Conservation (phyloP, 2,329 filamentous ascomycete genomes). For the Fusarium solani-melongenae region DNA sequence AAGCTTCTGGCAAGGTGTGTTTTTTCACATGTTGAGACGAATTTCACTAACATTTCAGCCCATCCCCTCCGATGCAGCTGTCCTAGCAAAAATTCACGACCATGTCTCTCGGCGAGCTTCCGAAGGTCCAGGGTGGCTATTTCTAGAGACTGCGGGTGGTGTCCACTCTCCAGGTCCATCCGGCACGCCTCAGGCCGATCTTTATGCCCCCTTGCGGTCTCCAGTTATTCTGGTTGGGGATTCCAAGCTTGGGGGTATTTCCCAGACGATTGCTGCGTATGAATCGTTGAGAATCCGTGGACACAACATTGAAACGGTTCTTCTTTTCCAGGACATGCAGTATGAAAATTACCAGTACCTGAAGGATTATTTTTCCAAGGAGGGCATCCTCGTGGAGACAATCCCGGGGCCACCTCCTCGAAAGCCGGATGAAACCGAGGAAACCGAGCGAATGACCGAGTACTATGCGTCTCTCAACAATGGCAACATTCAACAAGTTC, state of each 20-base stretch:
- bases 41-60: constrained; percentile 49
- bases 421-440: constrained; percentile 52
- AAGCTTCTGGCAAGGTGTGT: constrained; percentile 54
- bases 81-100: constrained; percentile 60
- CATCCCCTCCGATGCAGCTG: constrained; percentile 60
- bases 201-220: constrained; percentile 79
- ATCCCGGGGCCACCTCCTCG: constrained; percentile 70
- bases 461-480: constrained; percentile 70
- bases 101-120: constrained; percentile 51
- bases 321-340: constrained; percentile 73
- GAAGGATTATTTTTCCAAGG: constrained; percentile 71
- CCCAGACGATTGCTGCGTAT: constrained; percentile 81
- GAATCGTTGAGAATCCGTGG: constrained; percentile 83
- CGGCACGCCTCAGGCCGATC: constrained; percentile 79
- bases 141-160: constrained; percentile 86
- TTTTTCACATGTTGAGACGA: neutral
- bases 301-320: constrained; percentile 77
- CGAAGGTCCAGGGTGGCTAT: constrained; percentile 67
- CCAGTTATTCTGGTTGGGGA: constrained; percentile 82
- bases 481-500: constrained; percentile 55
- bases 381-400: constrained; percentile 66
- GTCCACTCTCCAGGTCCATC: constrained; percentile 83
- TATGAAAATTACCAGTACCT: constrained; percentile 79
- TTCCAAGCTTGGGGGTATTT: constrained; percentile 81
- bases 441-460: constrained; percentile 66